Conservation (phyloP, 179 eudicot species). For the Beta corolliflora region DNA sequence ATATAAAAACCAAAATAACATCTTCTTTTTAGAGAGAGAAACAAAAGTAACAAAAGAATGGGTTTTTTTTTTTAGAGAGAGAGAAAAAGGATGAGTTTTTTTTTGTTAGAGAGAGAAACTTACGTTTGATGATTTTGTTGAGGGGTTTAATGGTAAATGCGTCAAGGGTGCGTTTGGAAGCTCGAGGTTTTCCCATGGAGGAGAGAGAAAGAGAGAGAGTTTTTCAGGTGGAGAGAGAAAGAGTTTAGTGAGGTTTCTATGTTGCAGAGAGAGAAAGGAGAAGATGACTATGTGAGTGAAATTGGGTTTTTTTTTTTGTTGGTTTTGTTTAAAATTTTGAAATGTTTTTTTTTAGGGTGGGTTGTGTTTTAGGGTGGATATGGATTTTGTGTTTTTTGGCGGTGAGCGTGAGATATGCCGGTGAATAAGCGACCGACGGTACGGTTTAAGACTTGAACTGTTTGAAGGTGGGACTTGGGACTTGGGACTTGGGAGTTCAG, state of each 20-base stretch:
- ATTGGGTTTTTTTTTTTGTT: neutral
- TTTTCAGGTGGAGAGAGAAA: conserved; percentile 13
- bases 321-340: no score
- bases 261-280: neutral
- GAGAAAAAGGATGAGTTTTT: no score
- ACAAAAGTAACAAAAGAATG: neutral
- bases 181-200: conserved; percentile 66
- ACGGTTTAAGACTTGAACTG: no score
- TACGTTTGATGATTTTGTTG: conserved; percentile 62
- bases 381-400: neutral
- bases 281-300: neutral
- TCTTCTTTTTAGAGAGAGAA: conserved; percentile 13
- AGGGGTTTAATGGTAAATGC: conserved; percentile 63
- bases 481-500: neutral
- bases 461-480: no score
- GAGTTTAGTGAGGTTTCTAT: neutral
- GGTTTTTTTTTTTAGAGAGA: no score
- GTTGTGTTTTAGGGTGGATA: neutral
- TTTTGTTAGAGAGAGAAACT: neutral
- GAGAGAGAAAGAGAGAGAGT: no score
- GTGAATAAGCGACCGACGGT: neutral
- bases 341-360: neutral
- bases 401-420: conserved; percentile 14
- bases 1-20: no score
- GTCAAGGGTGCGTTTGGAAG: conserved; percentile 57